A percentile compares a stretch with the other conserved stretches of the same genome.
phyloP scores from a whole-genome alignment of 1,284 basidiomycete genomes.

The Cutaneotrichosporon mucoides region DNA sequence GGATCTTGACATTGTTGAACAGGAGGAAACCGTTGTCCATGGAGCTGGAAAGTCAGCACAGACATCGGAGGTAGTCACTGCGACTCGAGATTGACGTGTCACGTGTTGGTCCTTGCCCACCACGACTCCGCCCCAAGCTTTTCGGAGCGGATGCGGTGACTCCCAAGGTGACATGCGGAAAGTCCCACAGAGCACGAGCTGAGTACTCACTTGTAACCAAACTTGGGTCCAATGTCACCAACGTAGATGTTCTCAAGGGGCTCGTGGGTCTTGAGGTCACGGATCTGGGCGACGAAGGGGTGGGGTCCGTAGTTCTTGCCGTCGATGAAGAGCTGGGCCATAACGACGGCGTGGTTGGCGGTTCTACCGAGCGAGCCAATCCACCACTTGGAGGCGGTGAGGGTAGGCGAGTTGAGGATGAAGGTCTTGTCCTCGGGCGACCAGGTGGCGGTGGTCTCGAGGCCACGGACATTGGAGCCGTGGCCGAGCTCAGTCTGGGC shows the following conservation, averaged over 20 bases:
- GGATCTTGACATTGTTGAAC: conserved; percentile 58
- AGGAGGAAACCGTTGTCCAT: conserved; percentile 55
- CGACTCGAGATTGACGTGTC: too few relatives aligned
- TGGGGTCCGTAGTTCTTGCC: conserved; percentile 57
- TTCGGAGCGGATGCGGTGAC: too few relatives aligned
- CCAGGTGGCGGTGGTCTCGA: conserved; percentile 58
- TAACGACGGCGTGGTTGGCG: conserved; percentile 57
- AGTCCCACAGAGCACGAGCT: too few relatives aligned
- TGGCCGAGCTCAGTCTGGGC: conserved; percentile 55
- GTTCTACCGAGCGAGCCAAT: conserved; percentile 58
- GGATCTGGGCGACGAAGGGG: conserved; percentile 56
- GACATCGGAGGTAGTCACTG: neutral
- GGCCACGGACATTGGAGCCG: conserved; percentile 57
- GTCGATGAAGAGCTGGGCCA: conserved; percentile 56
- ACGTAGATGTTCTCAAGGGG: conserved; percentile 55
- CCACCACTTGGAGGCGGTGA: conserved; percentile 56
- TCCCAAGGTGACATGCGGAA: too few relatives aligned
- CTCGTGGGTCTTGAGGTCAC: conserved; percentile 54
- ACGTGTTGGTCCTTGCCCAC: too few relatives aligned
- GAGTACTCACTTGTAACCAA: conserved; percentile 54
- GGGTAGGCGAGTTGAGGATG: conserved; percentile 55
- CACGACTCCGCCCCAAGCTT: too few relatives aligned
- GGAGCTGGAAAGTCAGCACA: conserved; percentile 12
- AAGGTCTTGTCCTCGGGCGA: conserved; percentile 56
- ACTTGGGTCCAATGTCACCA: conserved; percentile 59